These are phyloP conservation scores for Trichoderma simmonsii DNA, from an alignment of 2,329 filamentous ascomycete genomes.

Conservation along the genomic window DNA sequence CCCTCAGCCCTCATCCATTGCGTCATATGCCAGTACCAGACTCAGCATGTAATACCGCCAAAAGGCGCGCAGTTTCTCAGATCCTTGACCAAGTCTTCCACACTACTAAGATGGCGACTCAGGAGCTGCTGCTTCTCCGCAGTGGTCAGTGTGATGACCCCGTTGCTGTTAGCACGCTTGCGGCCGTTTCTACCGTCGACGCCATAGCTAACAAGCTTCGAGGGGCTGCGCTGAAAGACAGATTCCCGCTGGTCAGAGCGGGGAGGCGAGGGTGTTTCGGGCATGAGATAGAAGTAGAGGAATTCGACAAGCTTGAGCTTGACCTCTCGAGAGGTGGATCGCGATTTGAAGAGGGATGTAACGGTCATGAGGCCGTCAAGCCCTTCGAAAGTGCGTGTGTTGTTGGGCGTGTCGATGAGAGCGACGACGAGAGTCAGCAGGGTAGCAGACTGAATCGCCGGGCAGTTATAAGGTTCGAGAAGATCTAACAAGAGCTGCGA, in stretches of 20 bases:
- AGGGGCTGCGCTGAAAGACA: slow-evolving; percentile 62
- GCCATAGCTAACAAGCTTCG: slow-evolving; percentile 60
- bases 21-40: neutral
- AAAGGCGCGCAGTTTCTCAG: slow-evolving; percentile 76
- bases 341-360: slow-evolving; percentile 88
- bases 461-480: slow-evolving; percentile 87
- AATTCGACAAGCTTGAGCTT: slow-evolving; percentile 97
- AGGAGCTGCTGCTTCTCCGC: slow-evolving; percentile 80
- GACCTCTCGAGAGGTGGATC: slow-evolving; percentile 79
- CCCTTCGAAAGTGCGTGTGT: slow-evolving; percentile 87
- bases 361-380: slow-evolving; percentile 90
- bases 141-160: slow-evolving; percentile 57
- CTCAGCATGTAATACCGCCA: slow-evolving; percentile 54
- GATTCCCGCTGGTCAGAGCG: slow-evolving; percentile 45
- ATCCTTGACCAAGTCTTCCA: slow-evolving; percentile 82
- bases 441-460: slow-evolving; percentile 85
- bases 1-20: neutral
- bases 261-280: slow-evolving; percentile 66
- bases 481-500: slow-evolving; percentile 80
- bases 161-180: slow-evolving; percentile 36
- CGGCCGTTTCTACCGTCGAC: slow-evolving; percentile 29
- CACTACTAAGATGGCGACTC: slow-evolving; percentile 73
- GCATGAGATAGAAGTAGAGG: slow-evolving; percentile 98
- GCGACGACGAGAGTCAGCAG: slow-evolving; percentile 87
- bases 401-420: slow-evolving; percentile 78